A percentile compares a stretch with the other conserved stretches of the same genome.
These are phyloP conservation scores for Daldinia bambusicola DNA, from an alignment of 495 filamentous ascomycete genomes.

Conservation along the genomic window DNA sequence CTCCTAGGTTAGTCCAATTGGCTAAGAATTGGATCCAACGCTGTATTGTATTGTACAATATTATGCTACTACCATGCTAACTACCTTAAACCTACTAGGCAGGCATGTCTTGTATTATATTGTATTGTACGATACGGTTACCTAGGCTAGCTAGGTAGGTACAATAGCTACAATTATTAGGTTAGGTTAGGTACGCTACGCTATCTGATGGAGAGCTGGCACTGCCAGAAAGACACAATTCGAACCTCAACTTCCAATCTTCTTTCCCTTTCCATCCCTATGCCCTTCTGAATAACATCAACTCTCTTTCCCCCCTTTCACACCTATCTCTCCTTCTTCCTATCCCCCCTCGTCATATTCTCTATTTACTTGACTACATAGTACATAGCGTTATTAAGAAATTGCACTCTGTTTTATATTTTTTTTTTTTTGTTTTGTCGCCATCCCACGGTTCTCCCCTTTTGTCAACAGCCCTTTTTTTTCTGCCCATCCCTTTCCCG, in stretches of 20 bases:
- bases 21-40: conserved; percentile 34
- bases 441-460: conserved; percentile 39
- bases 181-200: conserved; percentile 11
- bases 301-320: conserved; percentile 50
- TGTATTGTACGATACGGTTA: too few species aligned
- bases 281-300: conserved; percentile 55
- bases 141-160: too few species aligned
- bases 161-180: neutral
- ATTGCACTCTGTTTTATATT: conserved; percentile 41
- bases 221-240: conserved; percentile 28
- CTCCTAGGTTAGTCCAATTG: conserved; percentile 1
- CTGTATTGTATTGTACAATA: neutral
- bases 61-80: neutral
- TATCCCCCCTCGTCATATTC: conserved; percentile 43
- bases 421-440: conserved; percentile 46
- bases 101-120: too few species aligned
- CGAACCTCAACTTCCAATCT: conserved; percentile 48
- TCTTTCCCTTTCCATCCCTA: conserved; percentile 50
- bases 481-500: conserved; percentile 44
- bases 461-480: conserved; percentile 43
- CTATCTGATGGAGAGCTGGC: conserved; percentile 30
- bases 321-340: conserved; percentile 48
- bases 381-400: conserved; percentile 51
- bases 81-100: too few species aligned
- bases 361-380: conserved; percentile 47